A percentile compares a stretch with the other conserved stretches of the same genome.
Conservation (phyloP, 495 filamentous ascomycete genomes). For the Neurospora sp. region DNA sequence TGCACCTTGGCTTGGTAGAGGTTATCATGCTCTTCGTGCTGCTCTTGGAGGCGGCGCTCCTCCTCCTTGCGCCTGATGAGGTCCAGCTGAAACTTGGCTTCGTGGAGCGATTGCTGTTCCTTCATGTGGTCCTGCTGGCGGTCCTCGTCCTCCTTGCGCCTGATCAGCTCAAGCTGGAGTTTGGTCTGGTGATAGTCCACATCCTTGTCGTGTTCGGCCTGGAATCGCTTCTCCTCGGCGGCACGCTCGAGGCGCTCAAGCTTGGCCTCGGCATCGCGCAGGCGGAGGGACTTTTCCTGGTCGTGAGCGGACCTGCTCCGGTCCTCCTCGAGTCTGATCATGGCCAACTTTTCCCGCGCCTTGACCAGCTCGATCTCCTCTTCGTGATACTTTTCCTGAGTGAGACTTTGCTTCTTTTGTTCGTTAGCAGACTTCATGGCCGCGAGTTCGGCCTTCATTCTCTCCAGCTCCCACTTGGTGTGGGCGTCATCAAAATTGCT, state of each 20-base stretch:
- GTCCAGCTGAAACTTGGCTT: constrained; percentile 16
- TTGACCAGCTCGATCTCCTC: constrained; percentile 5
- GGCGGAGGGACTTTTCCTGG: constrained; percentile 7
- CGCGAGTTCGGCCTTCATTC: constrained; percentile 11
- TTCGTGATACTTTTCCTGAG: constrained; percentile 4
- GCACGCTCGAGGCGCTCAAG: neutral
- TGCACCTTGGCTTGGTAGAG: constrained; percentile 35
- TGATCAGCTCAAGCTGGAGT: constrained; percentile 20
- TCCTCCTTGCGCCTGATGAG: constrained; percentile 23
- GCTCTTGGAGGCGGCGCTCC: constrained; percentile 29
- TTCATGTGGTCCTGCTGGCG: constrained; percentile 14
- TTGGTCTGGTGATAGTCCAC: constrained; percentile 8
- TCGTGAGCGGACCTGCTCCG: constrained; percentile 11
- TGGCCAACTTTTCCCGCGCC: constrained; percentile 12
- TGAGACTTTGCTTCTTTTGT: constrained; percentile 12
- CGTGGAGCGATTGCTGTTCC: constrained; percentile 21
- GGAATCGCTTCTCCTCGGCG: neutral
- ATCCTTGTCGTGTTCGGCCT: constrained; percentile 3
- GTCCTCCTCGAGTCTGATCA: constrained; percentile 8
- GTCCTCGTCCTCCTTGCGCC: constrained; percentile 35
- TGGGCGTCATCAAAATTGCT: constrained; percentile 20
- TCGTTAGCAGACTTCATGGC: constrained; percentile 8
- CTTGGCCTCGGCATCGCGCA: neutral
- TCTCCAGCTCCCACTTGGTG: constrained; percentile 15
- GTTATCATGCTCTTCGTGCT: constrained; percentile 30